phyloP scores from a whole-genome alignment of 306 rosid species.

The Cicer bijugum region DNA sequence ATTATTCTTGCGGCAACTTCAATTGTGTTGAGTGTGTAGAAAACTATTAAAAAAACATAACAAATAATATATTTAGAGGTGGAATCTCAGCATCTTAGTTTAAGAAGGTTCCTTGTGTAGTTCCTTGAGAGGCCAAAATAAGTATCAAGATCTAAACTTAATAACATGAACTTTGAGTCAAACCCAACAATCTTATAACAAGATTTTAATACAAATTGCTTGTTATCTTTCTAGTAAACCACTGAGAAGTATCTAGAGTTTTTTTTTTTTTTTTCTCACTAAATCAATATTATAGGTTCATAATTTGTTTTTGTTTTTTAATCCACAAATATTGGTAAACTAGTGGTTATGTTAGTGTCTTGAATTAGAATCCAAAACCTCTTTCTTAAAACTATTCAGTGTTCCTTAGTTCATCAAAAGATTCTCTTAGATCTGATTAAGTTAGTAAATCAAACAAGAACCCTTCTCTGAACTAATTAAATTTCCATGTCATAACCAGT shows the following conservation, averaged over 20 bases:
- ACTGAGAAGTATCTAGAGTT: neutral
- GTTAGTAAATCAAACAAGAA: neutral
- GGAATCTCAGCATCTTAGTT: constrained; percentile 21
- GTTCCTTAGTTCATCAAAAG: no score
- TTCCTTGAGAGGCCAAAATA: constrained; percentile 22
- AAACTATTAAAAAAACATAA: no score
- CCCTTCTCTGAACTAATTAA: constrained; percentile 4
- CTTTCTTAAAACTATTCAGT: no score
- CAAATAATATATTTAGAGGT: neutral
- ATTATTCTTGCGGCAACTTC: no score
- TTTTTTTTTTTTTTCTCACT: neutral
- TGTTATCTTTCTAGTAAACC: constrained; percentile 12
- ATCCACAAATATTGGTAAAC: no score
- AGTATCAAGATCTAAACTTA: neutral
- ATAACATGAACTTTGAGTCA: neutral
- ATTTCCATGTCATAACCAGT: constrained; percentile 12
- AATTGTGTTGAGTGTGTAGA: no score
- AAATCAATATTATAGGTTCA: neutral
- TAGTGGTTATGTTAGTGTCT: no score
- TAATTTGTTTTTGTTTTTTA: neutral
- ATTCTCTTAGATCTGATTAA: constrained; percentile 1
- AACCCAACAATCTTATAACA: neutral
- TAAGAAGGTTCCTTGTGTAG: neutral
- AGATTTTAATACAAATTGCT: neutral
- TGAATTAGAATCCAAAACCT: no score